A percentile compares a stretch with the other conserved stretches of the same genome.
phyloP scores from a whole-genome alignment of 1,284 basidiomycete species.

The Kwoniella shivajii region DNA sequence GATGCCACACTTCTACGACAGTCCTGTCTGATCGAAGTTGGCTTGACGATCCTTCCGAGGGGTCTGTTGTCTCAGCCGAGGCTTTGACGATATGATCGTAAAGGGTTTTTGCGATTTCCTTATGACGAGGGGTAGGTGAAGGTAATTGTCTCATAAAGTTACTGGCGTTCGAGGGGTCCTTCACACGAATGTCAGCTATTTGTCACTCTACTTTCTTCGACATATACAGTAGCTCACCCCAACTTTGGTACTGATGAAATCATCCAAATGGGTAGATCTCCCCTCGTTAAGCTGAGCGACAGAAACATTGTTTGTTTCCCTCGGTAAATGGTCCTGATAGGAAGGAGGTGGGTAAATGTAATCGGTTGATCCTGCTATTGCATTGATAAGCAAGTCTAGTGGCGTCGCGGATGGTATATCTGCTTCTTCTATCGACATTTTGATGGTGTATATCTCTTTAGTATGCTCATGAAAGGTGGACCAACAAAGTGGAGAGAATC shows the following conservation, averaged over 20 bases:
- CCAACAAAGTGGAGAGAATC: slow-evolving; percentile 17
- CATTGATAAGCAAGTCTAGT: slow-evolving; percentile 49
- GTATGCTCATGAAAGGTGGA: slow-evolving; percentile 9
- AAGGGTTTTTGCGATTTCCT: slow-evolving; percentile 13
- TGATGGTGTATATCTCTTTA: slow-evolving; percentile 10
- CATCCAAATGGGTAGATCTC: no score
- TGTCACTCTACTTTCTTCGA: no score
- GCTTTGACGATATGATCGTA: slow-evolving; percentile 1
- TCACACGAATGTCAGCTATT: no score
- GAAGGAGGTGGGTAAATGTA: slow-evolving; percentile 8
- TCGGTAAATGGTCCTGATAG: no score
- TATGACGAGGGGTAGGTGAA: slow-evolving; percentile 14
- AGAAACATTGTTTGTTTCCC: no score
- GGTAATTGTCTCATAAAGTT: neutral
- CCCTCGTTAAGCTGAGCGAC: slow-evolving; percentile 1
- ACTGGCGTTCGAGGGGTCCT: no score
- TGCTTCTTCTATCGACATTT: slow-evolving; percentile 4
- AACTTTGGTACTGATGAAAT: no score
- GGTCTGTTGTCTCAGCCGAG: neutral
- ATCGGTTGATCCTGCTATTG: slow-evolving; percentile 34
- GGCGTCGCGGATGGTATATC: slow-evolving; percentile 23
- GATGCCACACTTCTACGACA: slow-evolving; percentile 47
- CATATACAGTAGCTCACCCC: no score
- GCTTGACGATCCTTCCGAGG: neutral
- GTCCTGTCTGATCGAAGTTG: slow-evolving; percentile 10